Percentiles rank a stretch among this genome's conserved stretches.
phyloP scores from a whole-genome alignment of 768 basidiomycete species.

The Termitomyces sp. region DNA sequence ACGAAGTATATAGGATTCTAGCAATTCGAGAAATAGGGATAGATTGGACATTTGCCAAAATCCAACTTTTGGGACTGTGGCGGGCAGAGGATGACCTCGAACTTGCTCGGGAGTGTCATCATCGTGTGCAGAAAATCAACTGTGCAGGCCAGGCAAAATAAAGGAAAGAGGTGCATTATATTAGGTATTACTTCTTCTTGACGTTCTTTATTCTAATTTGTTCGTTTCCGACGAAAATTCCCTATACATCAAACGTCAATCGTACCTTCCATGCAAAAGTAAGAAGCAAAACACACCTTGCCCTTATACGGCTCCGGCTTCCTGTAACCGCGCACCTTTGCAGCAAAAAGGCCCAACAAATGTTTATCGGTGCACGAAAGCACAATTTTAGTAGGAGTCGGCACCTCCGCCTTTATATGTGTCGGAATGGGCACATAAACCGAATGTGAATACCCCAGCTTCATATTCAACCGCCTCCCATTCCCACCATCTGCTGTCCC shows the following conservation, averaged over 20 bases:
- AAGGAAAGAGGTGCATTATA: background rate
- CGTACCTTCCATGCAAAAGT: background rate
- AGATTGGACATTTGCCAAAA: background rate
- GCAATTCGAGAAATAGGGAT: background rate
- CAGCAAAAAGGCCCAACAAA: slow-evolving; percentile 82
- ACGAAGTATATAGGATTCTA: background rate
- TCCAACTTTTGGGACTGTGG: background rate
- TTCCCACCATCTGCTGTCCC: slow-evolving; percentile 54
- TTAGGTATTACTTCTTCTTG: slow-evolving; percentile 82
- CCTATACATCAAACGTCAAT: slow-evolving; percentile 44
- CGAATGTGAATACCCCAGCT: slow-evolving; percentile 89
- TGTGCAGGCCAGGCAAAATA: too few relatives aligned
- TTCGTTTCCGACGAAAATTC: slow-evolving; percentile 93
- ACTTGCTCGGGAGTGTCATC: background rate
- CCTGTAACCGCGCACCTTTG: slow-evolving; percentile 78
- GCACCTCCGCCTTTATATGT: slow-evolving; percentile 79
- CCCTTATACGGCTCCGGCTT: slow-evolving; percentile 98
- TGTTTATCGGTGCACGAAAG: slow-evolving; percentile 88
- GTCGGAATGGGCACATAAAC: slow-evolving; percentile 81
- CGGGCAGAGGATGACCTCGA: background rate
- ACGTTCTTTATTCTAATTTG: slow-evolving; percentile 88
- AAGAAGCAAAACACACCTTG: slow-evolving; percentile 60
- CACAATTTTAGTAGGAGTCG: slow-evolving; percentile 79
- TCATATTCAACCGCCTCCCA: slow-evolving; percentile 79
- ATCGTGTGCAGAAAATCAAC: background rate